These are phyloP conservation scores for Leptographium lundbergii DNA, from an alignment of 2,329 filamentous ascomycete genomes.

Conservation along the genomic window DNA sequence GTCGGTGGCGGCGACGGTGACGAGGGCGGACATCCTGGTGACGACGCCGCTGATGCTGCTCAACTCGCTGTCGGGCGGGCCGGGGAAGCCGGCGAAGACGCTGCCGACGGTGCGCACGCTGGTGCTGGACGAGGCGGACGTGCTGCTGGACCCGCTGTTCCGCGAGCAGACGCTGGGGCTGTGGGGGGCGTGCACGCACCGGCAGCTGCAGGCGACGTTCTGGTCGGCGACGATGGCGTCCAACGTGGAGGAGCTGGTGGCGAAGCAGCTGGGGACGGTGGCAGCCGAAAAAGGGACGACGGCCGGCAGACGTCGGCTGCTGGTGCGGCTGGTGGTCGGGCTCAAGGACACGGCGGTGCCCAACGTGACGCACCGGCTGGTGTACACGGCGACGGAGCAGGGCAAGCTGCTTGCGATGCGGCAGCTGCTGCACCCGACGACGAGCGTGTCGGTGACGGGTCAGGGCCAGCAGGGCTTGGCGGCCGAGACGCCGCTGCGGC, in stretches of 20 bases:
- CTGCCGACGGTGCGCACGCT: slow-evolving; percentile 60
- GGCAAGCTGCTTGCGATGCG: slow-evolving; percentile 87
- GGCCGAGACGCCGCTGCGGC: slow-evolving; percentile 46
- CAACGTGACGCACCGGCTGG: slow-evolving; percentile 77
- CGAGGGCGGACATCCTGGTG: slow-evolving; percentile 68
- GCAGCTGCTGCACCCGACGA: slow-evolving; percentile 70
- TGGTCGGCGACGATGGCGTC: slow-evolving; percentile 98
- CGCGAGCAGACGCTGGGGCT: slow-evolving; percentile 75
- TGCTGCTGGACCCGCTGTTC: slow-evolving; percentile 84
- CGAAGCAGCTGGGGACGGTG: slow-evolving; percentile 50
- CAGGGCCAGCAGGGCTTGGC: slow-evolving; percentile 16
- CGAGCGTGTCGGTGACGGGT: slow-evolving; percentile 23
- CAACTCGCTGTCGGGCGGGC: slow-evolving; percentile 46
- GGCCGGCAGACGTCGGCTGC: slow-evolving; percentile 24
- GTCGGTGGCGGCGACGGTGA: slow-evolving; percentile 27
- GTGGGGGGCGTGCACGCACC: slow-evolving; percentile 65
- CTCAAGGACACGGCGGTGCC: slow-evolving; percentile 92
- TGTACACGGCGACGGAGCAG: slow-evolving; percentile 83
- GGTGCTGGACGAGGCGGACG: slow-evolving; percentile 87
- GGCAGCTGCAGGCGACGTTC: slow-evolving; percentile 60
- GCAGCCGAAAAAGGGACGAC: background rate
- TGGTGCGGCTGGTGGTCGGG: slow-evolving; percentile 84
- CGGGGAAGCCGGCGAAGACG: slow-evolving; percentile 24
- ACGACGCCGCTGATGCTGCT: slow-evolving; percentile 69
- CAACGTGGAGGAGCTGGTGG: slow-evolving; percentile 70